These are phyloP conservation scores for Gossypium australe DNA, from an alignment of 345 rosid species.

Conservation along the genomic window DNA sequence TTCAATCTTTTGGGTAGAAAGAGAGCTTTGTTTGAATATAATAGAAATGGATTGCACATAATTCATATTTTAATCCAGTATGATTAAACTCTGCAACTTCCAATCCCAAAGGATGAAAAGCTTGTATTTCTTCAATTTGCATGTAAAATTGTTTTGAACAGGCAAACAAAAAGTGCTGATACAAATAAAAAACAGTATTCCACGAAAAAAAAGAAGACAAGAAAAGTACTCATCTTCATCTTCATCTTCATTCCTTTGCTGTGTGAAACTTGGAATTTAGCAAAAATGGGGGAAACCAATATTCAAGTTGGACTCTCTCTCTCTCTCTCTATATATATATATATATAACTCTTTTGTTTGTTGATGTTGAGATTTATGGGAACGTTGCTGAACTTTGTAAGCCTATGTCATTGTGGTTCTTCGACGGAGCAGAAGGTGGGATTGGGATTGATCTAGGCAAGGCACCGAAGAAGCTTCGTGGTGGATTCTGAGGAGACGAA, in stretches of 20 bases:
- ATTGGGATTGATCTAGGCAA: constrained; percentile 12
- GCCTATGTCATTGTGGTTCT: constrained; percentile 12
- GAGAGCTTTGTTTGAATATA: not conserved
- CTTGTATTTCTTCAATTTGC: not conserved
- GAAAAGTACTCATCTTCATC: not conserved
- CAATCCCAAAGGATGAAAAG: not conserved
- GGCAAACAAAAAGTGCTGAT: not conserved
- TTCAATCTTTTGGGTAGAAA: not conserved
- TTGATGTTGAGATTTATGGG: constrained; percentile 4
- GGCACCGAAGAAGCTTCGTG: not conserved
- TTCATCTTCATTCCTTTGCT: not conserved
- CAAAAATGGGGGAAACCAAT: not conserved
- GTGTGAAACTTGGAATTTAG: not conserved
- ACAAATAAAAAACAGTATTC: not conserved
- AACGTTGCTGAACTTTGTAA: not conserved
- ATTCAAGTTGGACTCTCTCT: not conserved
- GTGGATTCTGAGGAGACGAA: not conserved
- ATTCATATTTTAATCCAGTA: not conserved
- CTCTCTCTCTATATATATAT: too few relatives aligned
- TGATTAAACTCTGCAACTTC: not conserved
- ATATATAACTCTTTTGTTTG: not conserved
- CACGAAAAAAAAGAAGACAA: not conserved
- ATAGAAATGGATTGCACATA: not conserved
- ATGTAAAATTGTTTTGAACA: not conserved
- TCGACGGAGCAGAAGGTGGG: constrained; percentile 19